Evolutionary conservation across 108 stramenopile genomes (phyloP).

Genomic region (Schizochytrium sp.): DNA sequence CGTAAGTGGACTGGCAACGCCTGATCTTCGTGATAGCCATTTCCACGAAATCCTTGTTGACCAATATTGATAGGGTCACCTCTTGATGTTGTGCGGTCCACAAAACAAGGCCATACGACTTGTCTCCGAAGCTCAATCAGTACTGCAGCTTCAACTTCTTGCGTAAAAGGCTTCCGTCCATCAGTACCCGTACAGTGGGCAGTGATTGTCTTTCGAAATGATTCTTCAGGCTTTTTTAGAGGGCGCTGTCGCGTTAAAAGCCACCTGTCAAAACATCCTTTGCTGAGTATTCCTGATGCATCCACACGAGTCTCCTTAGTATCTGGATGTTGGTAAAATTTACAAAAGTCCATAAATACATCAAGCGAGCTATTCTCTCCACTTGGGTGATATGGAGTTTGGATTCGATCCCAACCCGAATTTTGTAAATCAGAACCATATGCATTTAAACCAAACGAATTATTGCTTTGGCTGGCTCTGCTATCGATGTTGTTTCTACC

Average conservation of each 20-base stretch:
- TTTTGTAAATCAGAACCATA: too few relatives aligned
- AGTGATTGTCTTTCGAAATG: conserved; percentile 56
- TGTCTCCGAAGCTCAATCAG: not conserved
- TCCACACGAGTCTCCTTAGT: not conserved
- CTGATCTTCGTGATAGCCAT: conserved; percentile 26
- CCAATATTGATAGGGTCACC: conserved; percentile 47
- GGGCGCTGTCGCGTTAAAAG: not conserved
- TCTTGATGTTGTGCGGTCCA: not conserved
- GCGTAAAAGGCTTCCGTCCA: conserved; percentile 47
- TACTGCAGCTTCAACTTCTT: conserved; percentile 1
- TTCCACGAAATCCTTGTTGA: conserved; percentile 49
- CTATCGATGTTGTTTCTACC: too few relatives aligned
- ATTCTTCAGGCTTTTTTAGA: conserved; percentile 28
- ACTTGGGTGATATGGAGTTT: not conserved
- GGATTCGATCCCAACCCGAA: not conserved
- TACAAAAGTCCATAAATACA: conserved; percentile 2
- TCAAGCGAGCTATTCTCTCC: conserved; percentile 50
- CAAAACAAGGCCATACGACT: conserved; percentile 39
- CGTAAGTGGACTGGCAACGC: not conserved
- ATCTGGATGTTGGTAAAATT: not conserved
- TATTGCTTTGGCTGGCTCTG: too few relatives aligned
- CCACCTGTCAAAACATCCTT: conserved; percentile 16
- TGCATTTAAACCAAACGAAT: too few relatives aligned
- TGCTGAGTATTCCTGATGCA: not conserved
- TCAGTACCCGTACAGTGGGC: conserved; percentile 32